Conservation (phyloP, 2,329 filamentous ascomycete genomes). For the Cladosporium halotolerans region DNA sequence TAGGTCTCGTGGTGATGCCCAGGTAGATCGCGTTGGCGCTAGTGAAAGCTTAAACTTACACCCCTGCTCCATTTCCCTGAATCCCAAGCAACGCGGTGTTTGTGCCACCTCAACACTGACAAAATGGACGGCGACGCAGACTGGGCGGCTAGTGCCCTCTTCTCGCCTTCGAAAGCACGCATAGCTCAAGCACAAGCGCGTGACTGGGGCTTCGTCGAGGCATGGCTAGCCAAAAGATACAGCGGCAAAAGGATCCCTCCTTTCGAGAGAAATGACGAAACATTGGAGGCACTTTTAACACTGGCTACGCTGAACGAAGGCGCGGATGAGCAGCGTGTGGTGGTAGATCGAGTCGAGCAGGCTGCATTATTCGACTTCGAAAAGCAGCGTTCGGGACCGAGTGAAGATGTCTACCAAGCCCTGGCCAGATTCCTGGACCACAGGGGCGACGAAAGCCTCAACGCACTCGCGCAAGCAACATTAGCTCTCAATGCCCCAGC, state of each 20-base stretch:
- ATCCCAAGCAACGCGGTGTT: background rate
- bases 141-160: slow-evolving; percentile 40
- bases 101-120: background rate
- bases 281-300: slow-evolving; percentile 66
- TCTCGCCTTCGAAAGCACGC: slow-evolving; percentile 59
- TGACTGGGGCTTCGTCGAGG: slow-evolving; percentile 84
- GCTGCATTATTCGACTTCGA: slow-evolving; percentile 52
- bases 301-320: slow-evolving; percentile 71
- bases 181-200: slow-evolving; percentile 76
- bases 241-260: slow-evolving; percentile 56
- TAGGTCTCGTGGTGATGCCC: no score
- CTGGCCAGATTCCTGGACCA: slow-evolving; percentile 23
- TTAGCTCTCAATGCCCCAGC: slow-evolving; percentile 31
- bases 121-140: slow-evolving; percentile 25
- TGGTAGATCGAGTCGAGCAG: slow-evolving; percentile 54
- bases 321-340: slow-evolving; percentile 62
- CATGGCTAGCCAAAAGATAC: slow-evolving; percentile 71
- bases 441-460: slow-evolving; percentile 26
- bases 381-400: slow-evolving; percentile 14
- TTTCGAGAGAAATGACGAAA: slow-evolving; percentile 85
- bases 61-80: background rate
- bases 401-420: slow-evolving; percentile 16
- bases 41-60: background rate
- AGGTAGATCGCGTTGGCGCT: background rate
- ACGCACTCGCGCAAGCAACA: slow-evolving; percentile 33